Percentiles rank a stretch among this genome's conserved stretches.
phyloP scores from a whole-genome alignment of 805 yeast genomes.

The Candida ulmi region DNA sequence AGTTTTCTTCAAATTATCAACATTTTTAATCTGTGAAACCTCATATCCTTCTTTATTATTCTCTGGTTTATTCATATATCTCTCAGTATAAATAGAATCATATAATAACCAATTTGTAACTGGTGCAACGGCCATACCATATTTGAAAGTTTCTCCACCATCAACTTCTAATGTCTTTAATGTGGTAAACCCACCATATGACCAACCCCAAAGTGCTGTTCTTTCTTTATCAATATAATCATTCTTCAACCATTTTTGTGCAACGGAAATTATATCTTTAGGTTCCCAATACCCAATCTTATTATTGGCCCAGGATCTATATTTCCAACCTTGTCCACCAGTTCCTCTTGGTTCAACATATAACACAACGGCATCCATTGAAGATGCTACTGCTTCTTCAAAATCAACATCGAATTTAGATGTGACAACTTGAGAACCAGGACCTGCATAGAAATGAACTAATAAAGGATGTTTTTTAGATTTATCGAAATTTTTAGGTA shows the following conservation, averaged over 20 bases:
- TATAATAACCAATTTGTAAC: slow-evolving; percentile 92
- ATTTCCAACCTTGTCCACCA: slow-evolving; percentile 76
- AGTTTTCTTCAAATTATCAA: slow-evolving; percentile 46
- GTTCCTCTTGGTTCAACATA: slow-evolving; percentile 98
- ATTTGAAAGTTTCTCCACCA: slow-evolving; percentile 65
- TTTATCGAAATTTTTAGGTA: slow-evolving; percentile 69
- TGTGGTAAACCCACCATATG: slow-evolving; percentile 93
- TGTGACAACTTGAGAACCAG: slow-evolving; percentile 81
- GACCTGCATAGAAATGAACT: slow-evolving; percentile 95
- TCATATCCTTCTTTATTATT: slow-evolving; percentile 61
- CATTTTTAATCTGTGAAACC: slow-evolving; percentile 50
- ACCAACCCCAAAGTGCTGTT: slow-evolving; percentile 97
- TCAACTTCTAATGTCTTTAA: slow-evolving; percentile 84
- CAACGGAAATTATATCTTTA: slow-evolving; percentile 79
- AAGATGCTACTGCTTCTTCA: slow-evolving; percentile 70
- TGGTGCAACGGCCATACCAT: slow-evolving; percentile 96
- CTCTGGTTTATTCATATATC: slow-evolving; percentile 85
- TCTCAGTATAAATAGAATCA: slow-evolving; percentile 91
- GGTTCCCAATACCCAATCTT: slow-evolving; percentile 81
- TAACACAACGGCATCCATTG: slow-evolving; percentile 77
- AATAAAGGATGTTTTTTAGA: slow-evolving; percentile 62
- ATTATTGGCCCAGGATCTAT: slow-evolving; percentile 74
- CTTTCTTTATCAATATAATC: slow-evolving; percentile 56
- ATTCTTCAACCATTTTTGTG: slow-evolving; percentile 43
- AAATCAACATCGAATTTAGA: slow-evolving; percentile 56